Evolutionary conservation across 1,284 basidiomycete species (phyloP), one percentile per base, ranked within the genome.

Genomic region (Trichosporon asahii): DNA sequence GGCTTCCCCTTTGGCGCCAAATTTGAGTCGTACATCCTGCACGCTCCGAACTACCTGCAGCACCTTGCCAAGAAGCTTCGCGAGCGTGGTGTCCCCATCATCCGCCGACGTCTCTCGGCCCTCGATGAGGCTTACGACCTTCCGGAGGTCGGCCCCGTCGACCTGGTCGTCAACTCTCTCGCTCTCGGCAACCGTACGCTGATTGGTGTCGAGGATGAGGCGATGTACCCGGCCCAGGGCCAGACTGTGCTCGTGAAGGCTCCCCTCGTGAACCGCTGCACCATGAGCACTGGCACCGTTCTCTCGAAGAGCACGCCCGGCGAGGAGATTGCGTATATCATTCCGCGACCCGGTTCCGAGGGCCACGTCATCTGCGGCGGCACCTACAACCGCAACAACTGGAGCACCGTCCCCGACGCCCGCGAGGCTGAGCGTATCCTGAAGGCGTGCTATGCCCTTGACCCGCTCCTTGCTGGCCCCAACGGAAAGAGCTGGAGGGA

Each of bases 131-230:
- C 80, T 7, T 84, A 82, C 71, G 69, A 79, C 63, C 66, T 82
- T 0, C 70, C 74, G 49, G 71, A 67, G 15, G 67, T 76, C 6
- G 79, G 78, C 11, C 64, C 31, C 14, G 79, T 81, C 7, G 69
- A 75, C 31, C 64, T 86, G 2, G 79, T 86, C 6, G 78, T 87
- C 65, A 87, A 87, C 68, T 85, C 85, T 2, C 82, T 84, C 0
- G 86, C 85, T 4, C 69, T 83, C 12, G 82, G 81, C n/a, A 73
- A 79, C 27, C 74, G 73, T 65, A 72, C 75, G 15, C 73, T 83
- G n/a, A 73, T 81, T 3, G 82, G 81, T 7, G 81, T 83, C 8
- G 75, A 80, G 68, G 82, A 83, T 70, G 75, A 73, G n/a, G 72
- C 75, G 57, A 79, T 82, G 35, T 77, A 80, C 67, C 78, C 82